Evolutionary conservation across 331 rosid genomes (phyloP).

Genomic region (Quercus tomentella): DNA sequence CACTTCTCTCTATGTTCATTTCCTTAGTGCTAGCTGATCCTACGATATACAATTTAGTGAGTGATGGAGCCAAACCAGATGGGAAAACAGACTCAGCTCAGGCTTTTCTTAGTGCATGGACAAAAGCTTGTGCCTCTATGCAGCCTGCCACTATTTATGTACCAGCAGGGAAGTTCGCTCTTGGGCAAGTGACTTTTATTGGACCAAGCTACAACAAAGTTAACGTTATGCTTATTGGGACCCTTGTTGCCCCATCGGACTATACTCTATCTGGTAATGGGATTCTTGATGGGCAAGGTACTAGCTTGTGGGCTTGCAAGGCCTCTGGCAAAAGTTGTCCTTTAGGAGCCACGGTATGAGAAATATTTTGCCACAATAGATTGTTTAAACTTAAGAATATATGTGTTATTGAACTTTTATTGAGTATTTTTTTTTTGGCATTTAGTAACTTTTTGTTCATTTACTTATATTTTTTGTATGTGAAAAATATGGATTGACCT

Average conservation of each 20-base stretch:
- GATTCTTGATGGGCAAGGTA: conserved; percentile 28
- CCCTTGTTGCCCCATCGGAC: not conserved
- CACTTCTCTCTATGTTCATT: not conserved
- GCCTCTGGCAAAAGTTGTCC: conserved; percentile 29
- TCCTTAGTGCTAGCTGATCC: not conserved
- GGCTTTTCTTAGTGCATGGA: too few species aligned
- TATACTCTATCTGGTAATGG: not conserved
- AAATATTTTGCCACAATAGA: not conserved
- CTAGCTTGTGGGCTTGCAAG: conserved; percentile 37
- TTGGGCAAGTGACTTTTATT: conserved; percentile 4
- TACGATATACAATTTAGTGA: not conserved
- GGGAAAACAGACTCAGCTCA: too few species aligned
- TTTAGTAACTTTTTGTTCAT: too few species aligned
- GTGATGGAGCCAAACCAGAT: too few species aligned
- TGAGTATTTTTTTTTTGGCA: too few species aligned
- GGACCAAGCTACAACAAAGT: conserved; percentile 34
- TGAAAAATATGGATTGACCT: too few species aligned
- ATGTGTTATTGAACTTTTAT: too few species aligned
- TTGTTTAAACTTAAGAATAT: too few species aligned
- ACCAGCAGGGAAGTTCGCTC: conserved; percentile 24
- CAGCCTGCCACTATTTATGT: too few species aligned
- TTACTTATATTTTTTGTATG: too few species aligned
- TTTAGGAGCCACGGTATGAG: conserved; percentile 32
- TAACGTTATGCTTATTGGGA: conserved; percentile 15
- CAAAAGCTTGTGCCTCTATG: too few species aligned